phyloP scores from a whole-genome alignment of 1,284 basidiomycete genomes.

The Pseudozyma hubeiensis region DNA sequence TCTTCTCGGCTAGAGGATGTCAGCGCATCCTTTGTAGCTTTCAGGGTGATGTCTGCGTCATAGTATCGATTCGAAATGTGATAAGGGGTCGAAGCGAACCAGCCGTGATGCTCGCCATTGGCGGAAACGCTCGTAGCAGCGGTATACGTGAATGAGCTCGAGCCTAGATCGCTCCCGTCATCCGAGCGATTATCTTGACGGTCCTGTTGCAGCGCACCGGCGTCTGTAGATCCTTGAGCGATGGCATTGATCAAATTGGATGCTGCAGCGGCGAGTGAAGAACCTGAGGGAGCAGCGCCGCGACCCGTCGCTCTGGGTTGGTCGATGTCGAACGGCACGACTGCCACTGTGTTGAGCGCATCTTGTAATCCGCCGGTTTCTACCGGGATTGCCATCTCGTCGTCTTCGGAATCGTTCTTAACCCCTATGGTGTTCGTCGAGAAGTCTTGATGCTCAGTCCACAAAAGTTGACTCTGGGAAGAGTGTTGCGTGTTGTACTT shows the following conservation, averaged over 20 bases:
- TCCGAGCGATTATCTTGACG: background rate
- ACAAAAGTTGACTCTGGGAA: background rate
- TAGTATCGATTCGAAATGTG: slow-evolving; percentile 62
- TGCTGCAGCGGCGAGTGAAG: slow-evolving; percentile 27
- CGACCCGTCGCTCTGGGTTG: slow-evolving; percentile 1
- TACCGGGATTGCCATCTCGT: slow-evolving; percentile 17
- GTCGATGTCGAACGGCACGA: slow-evolving; percentile 25
- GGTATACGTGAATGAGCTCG: slow-evolving; percentile 39
- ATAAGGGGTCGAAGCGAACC: slow-evolving; percentile 36
- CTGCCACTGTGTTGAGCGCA: slow-evolving; percentile 38
- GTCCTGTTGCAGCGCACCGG: background rate
- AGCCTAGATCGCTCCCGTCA: slow-evolving; percentile 26
- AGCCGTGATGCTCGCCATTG: background rate
- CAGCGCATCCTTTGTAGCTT: slow-evolving; percentile 23
- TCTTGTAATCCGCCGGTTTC: background rate
- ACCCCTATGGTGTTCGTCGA: background rate
- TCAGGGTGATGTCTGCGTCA: slow-evolving; percentile 50
- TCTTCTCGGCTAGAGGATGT: background rate
- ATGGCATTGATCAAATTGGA: slow-evolving; percentile 40
- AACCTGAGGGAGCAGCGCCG: slow-evolving; percentile 2
- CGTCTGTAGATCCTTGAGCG: slow-evolving; percentile 26
- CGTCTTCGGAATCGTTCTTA: background rate
- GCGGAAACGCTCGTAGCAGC: slow-evolving; percentile 5
- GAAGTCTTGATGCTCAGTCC: background rate
- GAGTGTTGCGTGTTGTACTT: background rate